Evolutionary conservation across 2,329 filamentous ascomycete genomes (phyloP), one percentile per base, ranked within the genome.

Genomic region (Pseudogymnoascus sp.): DNA sequence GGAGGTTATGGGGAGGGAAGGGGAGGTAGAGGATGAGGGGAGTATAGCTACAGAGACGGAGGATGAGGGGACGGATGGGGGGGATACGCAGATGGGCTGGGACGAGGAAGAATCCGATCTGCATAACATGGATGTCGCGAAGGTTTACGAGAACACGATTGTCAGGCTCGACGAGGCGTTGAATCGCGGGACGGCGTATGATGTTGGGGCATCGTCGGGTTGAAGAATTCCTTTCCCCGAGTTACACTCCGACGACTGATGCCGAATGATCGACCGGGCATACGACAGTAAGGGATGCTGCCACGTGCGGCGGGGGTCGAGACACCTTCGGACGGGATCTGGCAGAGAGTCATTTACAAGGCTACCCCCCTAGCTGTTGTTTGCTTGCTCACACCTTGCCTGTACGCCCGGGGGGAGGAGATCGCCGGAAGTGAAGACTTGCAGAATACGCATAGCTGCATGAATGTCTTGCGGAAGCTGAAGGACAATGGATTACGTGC

Each of bases 121-220:
- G 37, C 70, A 85, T 68, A 82, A 90, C 67, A 85, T 93, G 81
- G 87, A 89, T 67, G 84, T 89, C 60, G 90, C 87, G 0, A 82
- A 82, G 66, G 86, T 96, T 1, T 96, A 95, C 75, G 90, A 95
- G 73, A 83, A 83, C 69, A 95, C 91, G 0, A 84, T 96, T 67
- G 82, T 90, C 40, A 82, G 89, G 71, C 75, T 96, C 12, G 90
- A 89, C 0, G 86, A 88, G 70, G 80, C 83, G 10, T 75, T 95
- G 28, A 87, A 66, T n/a, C 64, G 53, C 62, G 66, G 61, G 14
- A 60, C 61, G 31, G 38, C 59, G 21, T 66, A 65, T 63, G 65
- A 65, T 46, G 60, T 62, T 16, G 62, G 56, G 1, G 59, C n/a
- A 16, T 23, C 56, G 25, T 23, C 56, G 25, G 25, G 46, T 31